phyloP scores from a whole-genome alignment of 805 yeast genomes.

The Metschnikowia lochheadii region DNA sequence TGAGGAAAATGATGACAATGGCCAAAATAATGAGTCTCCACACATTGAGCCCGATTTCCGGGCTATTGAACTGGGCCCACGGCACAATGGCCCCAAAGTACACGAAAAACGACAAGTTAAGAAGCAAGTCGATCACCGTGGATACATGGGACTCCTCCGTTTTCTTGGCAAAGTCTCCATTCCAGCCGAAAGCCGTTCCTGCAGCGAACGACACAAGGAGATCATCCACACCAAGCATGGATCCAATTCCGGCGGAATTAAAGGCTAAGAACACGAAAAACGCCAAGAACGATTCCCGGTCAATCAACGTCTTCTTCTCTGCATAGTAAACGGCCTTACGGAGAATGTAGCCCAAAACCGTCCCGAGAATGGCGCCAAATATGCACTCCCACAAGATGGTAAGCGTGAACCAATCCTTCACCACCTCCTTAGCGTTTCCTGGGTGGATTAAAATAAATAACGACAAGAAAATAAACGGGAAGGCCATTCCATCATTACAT shows the following conservation, averaged over 20 bases:
- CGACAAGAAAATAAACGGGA: constrained; percentile 77
- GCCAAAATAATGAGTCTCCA: constrained; percentile 82
- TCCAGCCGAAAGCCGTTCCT: constrained; percentile 93
- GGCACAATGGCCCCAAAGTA: constrained; percentile 90
- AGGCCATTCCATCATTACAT: constrained; percentile 95
- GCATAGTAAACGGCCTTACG: constrained; percentile 72
- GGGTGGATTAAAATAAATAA: constrained; percentile 62
- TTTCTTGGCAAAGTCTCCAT: constrained; percentile 77
- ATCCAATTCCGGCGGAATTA: constrained; percentile 84
- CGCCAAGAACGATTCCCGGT: constrained; percentile 83
- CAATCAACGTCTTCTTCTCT: constrained; percentile 64
- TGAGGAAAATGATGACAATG: constrained; percentile 63
- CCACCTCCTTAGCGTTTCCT: constrained; percentile 62
- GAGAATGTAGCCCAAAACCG: constrained; percentile 64
- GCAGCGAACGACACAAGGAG: constrained; percentile 86
- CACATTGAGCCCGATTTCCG: constrained; percentile 56
- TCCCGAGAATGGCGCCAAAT: constrained; percentile 75
- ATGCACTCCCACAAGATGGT: constrained; percentile 79
- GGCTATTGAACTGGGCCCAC: constrained; percentile 72
- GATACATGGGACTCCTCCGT: constrained; percentile 86
- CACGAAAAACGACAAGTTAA: constrained; percentile 82
- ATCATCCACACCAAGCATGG: constrained; percentile 86
- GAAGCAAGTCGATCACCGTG: constrained; percentile 78
- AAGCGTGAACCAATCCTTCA: constrained; percentile 74
- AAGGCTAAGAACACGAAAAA: constrained; percentile 79